Evolutionary conservation across 768 basidiomycete species (phyloP).

Genomic region (Termitomyces sp.): DNA sequence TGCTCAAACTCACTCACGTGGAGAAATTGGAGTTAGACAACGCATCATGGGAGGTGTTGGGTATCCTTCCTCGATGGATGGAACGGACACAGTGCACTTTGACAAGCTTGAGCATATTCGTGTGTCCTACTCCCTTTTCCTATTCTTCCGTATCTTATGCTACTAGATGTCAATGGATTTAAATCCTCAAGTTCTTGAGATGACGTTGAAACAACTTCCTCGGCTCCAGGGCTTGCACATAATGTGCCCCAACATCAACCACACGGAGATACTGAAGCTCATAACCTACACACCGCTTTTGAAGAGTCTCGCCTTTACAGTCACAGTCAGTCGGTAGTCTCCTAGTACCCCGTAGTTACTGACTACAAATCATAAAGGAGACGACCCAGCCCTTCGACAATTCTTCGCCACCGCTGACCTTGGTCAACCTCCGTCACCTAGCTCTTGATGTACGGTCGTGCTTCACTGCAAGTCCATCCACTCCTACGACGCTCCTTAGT

Average conservation of each 20-base stretch:
- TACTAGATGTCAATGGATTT: constrained; percentile 50
- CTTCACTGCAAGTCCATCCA: constrained; percentile 19
- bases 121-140: constrained; percentile 27
- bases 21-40: constrained; percentile 46
- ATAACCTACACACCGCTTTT: constrained; percentile 46
- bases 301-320: constrained; percentile 56
- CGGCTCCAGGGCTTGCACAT: constrained; percentile 54
- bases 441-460: constrained; percentile 13
- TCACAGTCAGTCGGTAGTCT: constrained; percentile 38
- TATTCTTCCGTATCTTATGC: background rate
- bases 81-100: constrained; percentile 35
- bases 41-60: constrained; percentile 58
- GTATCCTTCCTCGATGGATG: constrained; percentile 55
- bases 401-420: constrained; percentile 15
- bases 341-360: background rate
- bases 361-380: constrained; percentile 14
- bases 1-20: constrained; percentile 34
- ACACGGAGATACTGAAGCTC: constrained; percentile 40
- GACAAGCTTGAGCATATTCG: constrained; percentile 51
- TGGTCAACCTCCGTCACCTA: constrained; percentile 25
- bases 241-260: constrained; percentile 54
- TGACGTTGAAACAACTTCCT: constrained; percentile 43
- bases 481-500: constrained; percentile 21
- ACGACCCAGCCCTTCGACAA: constrained; percentile 21
- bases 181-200: constrained; percentile 44